Evolutionary conservation across 1,284 basidiomycete species (phyloP).

Genomic region (Xerocomus minutiporus): DNA sequence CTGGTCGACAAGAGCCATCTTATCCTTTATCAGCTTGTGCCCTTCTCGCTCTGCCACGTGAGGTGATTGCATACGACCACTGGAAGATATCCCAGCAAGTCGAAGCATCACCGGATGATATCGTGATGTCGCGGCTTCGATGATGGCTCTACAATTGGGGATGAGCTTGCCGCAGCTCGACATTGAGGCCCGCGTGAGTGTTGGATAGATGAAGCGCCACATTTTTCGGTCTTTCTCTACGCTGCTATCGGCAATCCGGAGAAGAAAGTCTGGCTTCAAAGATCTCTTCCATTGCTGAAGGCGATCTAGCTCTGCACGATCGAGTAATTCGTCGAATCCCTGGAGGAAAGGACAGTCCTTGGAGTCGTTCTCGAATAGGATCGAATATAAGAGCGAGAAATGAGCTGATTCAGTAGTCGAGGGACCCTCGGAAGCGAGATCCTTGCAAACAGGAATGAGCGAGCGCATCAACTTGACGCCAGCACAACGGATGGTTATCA

Average conservation of each 20-base stretch:
- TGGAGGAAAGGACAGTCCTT: conserved; percentile 43
- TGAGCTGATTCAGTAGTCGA: conserved; percentile 20
- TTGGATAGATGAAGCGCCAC: conserved; percentile 69
- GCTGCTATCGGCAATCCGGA: conserved; percentile 65
- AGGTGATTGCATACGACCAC: conserved; percentile 36
- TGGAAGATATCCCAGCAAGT: conserved; percentile 59
- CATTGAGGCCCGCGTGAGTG: conserved; percentile 53
- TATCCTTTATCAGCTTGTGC: conserved; percentile 54
- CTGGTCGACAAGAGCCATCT: conserved; percentile 68
- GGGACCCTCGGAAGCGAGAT: conserved; percentile 37
- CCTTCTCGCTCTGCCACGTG: conserved; percentile 50
- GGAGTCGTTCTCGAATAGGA: conserved; percentile 33
- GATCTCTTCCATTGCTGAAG: conserved; percentile 61
- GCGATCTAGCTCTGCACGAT: conserved; percentile 52
- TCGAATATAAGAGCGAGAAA: conserved; percentile 41
- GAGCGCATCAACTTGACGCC: conserved; percentile 61
- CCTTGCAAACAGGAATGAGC: conserved; percentile 40
- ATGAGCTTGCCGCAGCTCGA: conserved; percentile 45
- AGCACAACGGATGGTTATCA: conserved; percentile 43
- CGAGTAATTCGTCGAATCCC: conserved; percentile 65
- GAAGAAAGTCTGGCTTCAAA: conserved; percentile 46
- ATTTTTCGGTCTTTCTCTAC: conserved; percentile 60
- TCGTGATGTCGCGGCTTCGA: conserved; percentile 61
- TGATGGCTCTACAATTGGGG: conserved; percentile 52
- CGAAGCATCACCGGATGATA: conserved; percentile 66